Conservation (phyloP, 768 basidiomycete species). For the Vishniacozyma victoriae region DNA sequence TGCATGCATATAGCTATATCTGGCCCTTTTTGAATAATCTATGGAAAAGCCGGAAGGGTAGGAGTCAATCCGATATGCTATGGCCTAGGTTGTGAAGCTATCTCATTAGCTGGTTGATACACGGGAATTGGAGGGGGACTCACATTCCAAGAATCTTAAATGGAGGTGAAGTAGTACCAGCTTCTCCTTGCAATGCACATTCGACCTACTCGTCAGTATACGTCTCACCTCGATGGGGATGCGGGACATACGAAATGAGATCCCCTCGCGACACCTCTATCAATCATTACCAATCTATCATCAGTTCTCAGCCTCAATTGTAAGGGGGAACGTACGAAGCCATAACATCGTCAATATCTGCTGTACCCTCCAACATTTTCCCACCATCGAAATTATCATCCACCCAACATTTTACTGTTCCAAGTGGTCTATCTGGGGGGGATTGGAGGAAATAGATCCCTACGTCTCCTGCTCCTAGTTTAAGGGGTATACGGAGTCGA, state of each 20-base stretch:
- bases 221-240: background rate
- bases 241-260: constrained; percentile 62
- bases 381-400: constrained; percentile 86
- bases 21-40: no score
- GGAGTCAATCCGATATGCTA: no score
- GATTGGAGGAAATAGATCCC: constrained; percentile 84
- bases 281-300: constrained; percentile 72
- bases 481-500: constrained; percentile 73
- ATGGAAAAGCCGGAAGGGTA: no score
- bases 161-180: constrained; percentile 66
- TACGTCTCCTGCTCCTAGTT: constrained; percentile 81
- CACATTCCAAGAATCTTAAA: constrained; percentile 94
- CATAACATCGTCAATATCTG: constrained; percentile 57
- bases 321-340: constrained; percentile 57
- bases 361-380: constrained; percentile 70
- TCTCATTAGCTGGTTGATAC: background rate
- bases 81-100: constrained; percentile 23
- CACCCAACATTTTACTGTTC: constrained; percentile 87
- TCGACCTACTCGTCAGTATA: constrained; percentile 53
- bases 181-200: constrained; percentile 80
- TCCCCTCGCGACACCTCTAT: constrained; percentile 74
- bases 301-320: constrained; percentile 4
- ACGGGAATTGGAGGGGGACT: constrained; percentile 50
- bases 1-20: no score
- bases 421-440: constrained; percentile 53